Evolutionary conservation across 2,329 filamentous ascomycete genomes (phyloP), one percentile per base, ranked within the genome.

Genomic region (Pseudopithomyces maydicus): DNA sequence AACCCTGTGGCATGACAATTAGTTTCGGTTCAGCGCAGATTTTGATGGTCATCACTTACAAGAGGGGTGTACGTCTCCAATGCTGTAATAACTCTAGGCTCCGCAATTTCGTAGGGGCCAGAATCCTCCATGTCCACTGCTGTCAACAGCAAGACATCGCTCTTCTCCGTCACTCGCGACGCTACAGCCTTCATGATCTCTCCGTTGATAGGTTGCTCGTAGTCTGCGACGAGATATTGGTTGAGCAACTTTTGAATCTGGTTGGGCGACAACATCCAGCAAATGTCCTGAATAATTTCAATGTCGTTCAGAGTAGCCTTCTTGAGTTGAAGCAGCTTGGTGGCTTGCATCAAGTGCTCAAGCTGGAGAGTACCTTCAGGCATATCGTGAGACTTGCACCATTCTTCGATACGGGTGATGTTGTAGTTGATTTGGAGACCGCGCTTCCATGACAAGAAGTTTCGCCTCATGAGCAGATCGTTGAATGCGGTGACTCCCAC

Each of bases 321-420:
- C 88, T 99, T 99, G 62, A 99, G 84, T 78, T 99, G 95, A 63
- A 99, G 84, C 63, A 99, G 88, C 81, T 99, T 99, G 19, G 95
- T 99, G 52, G 95, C 95, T 91, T 98, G 94, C 95, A 99, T 99
- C 67, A 99, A 81, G 82, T 99, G 95, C 82, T 99, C 95, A 55
- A 99, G 85, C 80, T 98, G 94, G 52, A 99, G 84, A 29, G 94
- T 99, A 54, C 95, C 95, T 78, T 99, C 94, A 1, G 95, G 95
- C 94, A 99, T 98, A 69, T 98, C 95, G 76, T 99, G 96, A 73
- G 93, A 97, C 87, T 99, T 99, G 81, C 95, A 99, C 95, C 95
- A 99, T 79, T 99, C 95, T 78, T 99, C 95, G 62, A 99, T 99
- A 56, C 95, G 88, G 22, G 95, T 99, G 77, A 99, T 99, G 81